Conservation (phyloP, 2,329 filamentous ascomycete species). For the Aspergillus cejpii region DNA sequence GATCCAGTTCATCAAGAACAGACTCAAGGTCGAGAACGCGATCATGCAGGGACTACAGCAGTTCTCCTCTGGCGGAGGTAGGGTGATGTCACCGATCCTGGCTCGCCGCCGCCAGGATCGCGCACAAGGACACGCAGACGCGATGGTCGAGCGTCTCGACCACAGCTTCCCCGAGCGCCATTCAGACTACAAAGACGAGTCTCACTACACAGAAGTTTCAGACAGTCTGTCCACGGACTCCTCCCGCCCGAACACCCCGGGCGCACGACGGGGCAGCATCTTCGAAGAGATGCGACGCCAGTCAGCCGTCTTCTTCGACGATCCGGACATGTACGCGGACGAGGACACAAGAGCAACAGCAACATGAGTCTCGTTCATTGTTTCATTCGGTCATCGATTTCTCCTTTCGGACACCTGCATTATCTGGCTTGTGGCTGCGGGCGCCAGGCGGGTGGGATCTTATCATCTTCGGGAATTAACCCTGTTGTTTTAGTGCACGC, state of each 20-base stretch:
- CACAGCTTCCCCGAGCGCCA: slow-evolving; percentile 24
- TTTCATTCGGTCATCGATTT: not conserved
- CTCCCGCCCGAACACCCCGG: slow-evolving; percentile 20
- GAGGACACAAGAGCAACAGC: slow-evolving; percentile 13
- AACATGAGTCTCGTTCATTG: not conserved
- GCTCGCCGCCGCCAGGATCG: slow-evolving; percentile 22
- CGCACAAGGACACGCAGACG: slow-evolving; percentile 16
- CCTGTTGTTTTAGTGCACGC: too few relatives aligned
- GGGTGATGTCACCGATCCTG: slow-evolving; percentile 24
- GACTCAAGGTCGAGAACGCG: slow-evolving; percentile 71
- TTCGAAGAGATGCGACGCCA: slow-evolving; percentile 43
- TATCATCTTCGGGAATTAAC: not conserved
- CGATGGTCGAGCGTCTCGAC: slow-evolving; percentile 23
- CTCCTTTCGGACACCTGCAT: not conserved
- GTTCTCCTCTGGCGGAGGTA: slow-evolving; percentile 23
- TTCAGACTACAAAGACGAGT: slow-evolving; percentile 18
- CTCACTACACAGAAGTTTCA: slow-evolving; percentile 19
- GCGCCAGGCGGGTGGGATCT: too few relatives aligned
- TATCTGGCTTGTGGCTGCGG: not conserved
- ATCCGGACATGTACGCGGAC: slow-evolving; percentile 31
- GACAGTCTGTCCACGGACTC: slow-evolving; percentile 18
- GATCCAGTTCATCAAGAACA: slow-evolving; percentile 81
- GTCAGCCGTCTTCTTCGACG: slow-evolving; percentile 44
- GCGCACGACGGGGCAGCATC: slow-evolving; percentile 25
- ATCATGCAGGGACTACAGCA: slow-evolving; percentile 51